Conservation (phyloP, 192 early-diverging fungal species). For the Backusella macrospora region DNA sequence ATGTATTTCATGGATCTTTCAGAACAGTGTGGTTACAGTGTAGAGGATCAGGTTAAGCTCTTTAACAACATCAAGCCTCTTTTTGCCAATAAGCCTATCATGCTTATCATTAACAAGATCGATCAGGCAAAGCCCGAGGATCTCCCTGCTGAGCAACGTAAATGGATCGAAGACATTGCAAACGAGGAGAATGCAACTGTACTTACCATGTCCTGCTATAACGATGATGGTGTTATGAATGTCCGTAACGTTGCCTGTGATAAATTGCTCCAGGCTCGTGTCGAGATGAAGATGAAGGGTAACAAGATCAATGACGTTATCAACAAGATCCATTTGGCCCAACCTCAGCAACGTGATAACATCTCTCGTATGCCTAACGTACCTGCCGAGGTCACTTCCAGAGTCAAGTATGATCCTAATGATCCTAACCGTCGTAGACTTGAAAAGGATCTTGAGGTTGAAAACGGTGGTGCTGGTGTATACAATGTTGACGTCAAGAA, state of each 20-base stretch:
- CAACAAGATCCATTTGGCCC: constrained; percentile 94
- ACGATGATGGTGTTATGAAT: constrained; percentile 96
- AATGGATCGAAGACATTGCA: constrained; percentile 73
- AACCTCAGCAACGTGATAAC: constrained; percentile 85
- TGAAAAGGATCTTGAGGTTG: constrained; percentile 89
- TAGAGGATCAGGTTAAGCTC: constrained; percentile 86
- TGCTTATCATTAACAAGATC: constrained; percentile 97
- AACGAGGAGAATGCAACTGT: constrained; percentile 72
- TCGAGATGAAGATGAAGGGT: constrained; percentile 94
- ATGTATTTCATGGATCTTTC: constrained; percentile 98
- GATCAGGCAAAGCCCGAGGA: constrained; percentile 82
- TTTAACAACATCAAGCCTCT: constrained; percentile 97
- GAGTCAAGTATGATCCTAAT: constrained; percentile 72
- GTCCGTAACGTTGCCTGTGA: constrained; percentile 95
- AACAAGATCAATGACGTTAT: constrained; percentile 89
- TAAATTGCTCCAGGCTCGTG: constrained; percentile 86
- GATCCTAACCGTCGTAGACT: constrained; percentile 84
- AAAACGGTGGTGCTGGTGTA: constrained; percentile 94
- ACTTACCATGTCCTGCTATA: constrained; percentile 85
- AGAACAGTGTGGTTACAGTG: constrained; percentile 97
- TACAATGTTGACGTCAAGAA: constrained; percentile 96
- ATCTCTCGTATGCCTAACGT: constrained; percentile 81
- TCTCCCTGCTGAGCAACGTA: constrained; percentile 69
- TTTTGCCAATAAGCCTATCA: constrained; percentile 97
- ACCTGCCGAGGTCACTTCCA: constrained; percentile 71